These are phyloP conservation scores for Phylloporus scabripes DNA, from an alignment of 768 basidiomycete genomes.

Conservation along the genomic window DNA sequence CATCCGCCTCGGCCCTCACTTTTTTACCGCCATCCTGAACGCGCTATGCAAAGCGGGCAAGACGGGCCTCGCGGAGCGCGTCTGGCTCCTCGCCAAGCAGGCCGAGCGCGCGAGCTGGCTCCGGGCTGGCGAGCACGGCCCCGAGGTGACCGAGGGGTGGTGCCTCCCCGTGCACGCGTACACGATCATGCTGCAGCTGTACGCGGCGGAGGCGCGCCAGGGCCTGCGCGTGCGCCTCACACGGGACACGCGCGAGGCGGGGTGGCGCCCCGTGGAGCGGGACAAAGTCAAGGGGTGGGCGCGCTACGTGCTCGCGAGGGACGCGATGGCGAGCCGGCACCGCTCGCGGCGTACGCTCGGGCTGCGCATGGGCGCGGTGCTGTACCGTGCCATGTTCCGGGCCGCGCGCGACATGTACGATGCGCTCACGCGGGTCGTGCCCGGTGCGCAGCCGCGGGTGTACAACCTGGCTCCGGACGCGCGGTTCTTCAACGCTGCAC, in stretches of 20 bases:
- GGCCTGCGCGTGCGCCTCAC: conserved; percentile 11
- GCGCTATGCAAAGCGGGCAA: conserved; percentile 53
- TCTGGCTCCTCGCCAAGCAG: conserved; percentile 57
- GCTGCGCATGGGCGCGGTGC: conserved; percentile 25
- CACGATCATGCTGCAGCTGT: conserved; percentile 65
- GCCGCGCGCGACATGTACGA: conserved; percentile 28
- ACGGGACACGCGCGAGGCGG: conserved; percentile 1
- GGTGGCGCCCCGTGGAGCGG: conserved; percentile 19
- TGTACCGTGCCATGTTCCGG: conserved; percentile 35
- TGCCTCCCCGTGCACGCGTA: conserved; percentile 60
- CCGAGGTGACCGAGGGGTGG: conserved; percentile 46
- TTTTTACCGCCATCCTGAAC: conserved; percentile 56
- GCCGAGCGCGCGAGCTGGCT: conserved; percentile 55
- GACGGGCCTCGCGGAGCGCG: conserved; percentile 51
- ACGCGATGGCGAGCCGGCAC: conserved; percentile 16
- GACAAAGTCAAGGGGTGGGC: conserved; percentile 34
- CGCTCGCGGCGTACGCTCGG: conserved; percentile 26
- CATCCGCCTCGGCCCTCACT: conserved; percentile 49
- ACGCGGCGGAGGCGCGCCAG: conserved; percentile 41
- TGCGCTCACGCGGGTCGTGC: conserved; percentile 17
- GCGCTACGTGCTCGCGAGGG: conserved; percentile 23
- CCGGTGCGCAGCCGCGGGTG: conserved; percentile 24
- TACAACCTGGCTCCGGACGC: conserved; percentile 48
- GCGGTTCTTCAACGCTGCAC: conserved; percentile 62
- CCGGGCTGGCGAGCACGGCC: conserved; percentile 14